Base-by-base conservation (phyloP, 306 rosid genomes). In the Malus sieversii region DNA sequence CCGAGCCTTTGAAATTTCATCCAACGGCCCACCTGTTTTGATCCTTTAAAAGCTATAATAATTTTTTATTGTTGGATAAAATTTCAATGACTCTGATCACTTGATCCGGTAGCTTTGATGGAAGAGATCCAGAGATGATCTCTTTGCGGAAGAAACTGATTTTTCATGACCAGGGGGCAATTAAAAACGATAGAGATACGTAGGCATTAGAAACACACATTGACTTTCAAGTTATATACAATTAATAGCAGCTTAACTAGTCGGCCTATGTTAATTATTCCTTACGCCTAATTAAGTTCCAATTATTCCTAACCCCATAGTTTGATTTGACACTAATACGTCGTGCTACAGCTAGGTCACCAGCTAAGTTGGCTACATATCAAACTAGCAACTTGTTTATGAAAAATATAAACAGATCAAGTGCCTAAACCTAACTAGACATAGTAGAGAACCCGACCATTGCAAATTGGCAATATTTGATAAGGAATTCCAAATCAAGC, bases 291-390 rank as follows among this genome's bases (percentile, higher is more conserved):
- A 57, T 72, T 58, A 60, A 18, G 69, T 27, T 19, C 30, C 45
- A 61, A 62, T 44, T 40, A 73, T 73, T 44, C 30, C 42, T 23
- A 23, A 38, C 14, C 55, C 61, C 46, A 19, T 7, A 62, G 46
- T 20, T 74, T 40, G 46, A 74, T 25, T 74, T 74, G 70, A 45
- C 70, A 74, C 33, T 62, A 8, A 45, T 48, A 4, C 20, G 20
- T 62, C 60, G n/a, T 74, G 61, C 70, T 45, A 45, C 61, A 74
- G 61, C 77, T 45, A 62, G 33, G 70, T 74, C 32, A 29, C 70
- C 77, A 20, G 46, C 60, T 20, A 44, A 30, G 57, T 62, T 42
- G 44, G n/a, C 22, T 1, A 74, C 46, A 10, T 62, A 74, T 45
- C 18, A 74, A 73, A 61, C 70, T 53, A 29, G n/a, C 77, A 70